Base-by-base conservation (phyloP, 2,329 filamentous ascomycete species). In the Diaporthe batatas region DNA sequence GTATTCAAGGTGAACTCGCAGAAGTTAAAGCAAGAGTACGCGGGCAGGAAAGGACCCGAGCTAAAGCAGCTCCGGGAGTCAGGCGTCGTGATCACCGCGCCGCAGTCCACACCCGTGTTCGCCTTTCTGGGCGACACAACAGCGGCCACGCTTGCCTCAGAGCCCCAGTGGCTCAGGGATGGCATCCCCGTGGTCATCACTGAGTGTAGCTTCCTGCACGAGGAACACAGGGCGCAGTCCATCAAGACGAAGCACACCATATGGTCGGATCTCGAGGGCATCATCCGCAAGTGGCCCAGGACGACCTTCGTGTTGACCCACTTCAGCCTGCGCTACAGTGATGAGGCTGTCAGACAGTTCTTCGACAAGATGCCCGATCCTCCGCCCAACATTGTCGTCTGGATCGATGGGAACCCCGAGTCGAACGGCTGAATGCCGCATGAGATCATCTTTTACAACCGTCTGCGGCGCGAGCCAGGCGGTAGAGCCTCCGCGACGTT, bases 121-220 rank as follows among this genome's bases (percentile, higher is more conserved):
- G 85, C 85, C 14, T 87, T 87, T 68, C 77, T 87, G 5, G 86
- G 86, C 7, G 86, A 87, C 76, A 85, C 84, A 0, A 86, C 85
- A 2, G 80, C 83, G 6, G 76, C 77, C 21, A 82, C 81, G 5
- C 79, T 87, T 10, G 82, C 81, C 14, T 76, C 77, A 0, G 83
- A 78, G 68, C 84, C 84, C 0, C 74, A 77, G 32, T 86, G 85
- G 84, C 73, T 87, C 36, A 65, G 72, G 2, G 76, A 78, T 0
- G 83, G 79, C 0, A 81, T 86, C 18, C 80, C 82, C 8, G 84
- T 87, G 6, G 85, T 87, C 68, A 84, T 87, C 49, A 86, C 84
- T 0, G 86, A 87, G 77, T 87, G 86, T 76, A 86, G 84, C 71
- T 87, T 87, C 74, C 70, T 87, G 39, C 80, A 79, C 39, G 82